These are phyloP conservation scores for Thielaviopsis euricoi DNA, from an alignment of 2,329 filamentous ascomycete genomes.

Conservation along the genomic window DNA sequence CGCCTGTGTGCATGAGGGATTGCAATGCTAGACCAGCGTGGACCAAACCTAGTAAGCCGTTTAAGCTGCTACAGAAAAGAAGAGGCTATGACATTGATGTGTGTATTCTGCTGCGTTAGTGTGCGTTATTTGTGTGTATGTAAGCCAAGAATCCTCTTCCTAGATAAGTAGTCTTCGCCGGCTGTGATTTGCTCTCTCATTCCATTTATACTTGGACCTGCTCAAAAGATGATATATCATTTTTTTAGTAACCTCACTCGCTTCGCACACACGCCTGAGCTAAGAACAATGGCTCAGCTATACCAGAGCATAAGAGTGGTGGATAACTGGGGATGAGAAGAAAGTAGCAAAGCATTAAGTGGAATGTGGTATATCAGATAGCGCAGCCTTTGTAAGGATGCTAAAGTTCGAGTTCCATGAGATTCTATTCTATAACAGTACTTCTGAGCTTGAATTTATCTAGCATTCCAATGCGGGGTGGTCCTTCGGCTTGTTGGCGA, in stretches of 20 bases:
- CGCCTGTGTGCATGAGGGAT: background rate
- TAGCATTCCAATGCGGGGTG: too few relatives aligned
- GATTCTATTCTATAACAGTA: background rate
- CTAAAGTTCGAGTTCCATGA: background rate
- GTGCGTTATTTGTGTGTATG: background rate
- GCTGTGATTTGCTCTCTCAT: background rate
- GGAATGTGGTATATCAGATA: too few relatives aligned
- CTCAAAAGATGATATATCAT: too few relatives aligned
- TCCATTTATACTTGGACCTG: too few relatives aligned
- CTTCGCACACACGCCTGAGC: background rate
- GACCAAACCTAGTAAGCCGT: background rate
- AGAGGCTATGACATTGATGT: background rate
- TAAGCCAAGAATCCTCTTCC: background rate
- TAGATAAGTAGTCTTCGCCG: background rate
- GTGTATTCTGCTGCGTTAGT: background rate
- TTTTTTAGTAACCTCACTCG: too few relatives aligned
- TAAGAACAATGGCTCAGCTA: background rate
- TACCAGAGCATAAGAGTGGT: too few relatives aligned
- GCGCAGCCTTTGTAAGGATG: background rate
- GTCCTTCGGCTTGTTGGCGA: too few relatives aligned
- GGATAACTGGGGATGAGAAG: background rate
- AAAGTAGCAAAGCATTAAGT: background rate
- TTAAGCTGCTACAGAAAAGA: background rate
- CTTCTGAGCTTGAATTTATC: background rate
- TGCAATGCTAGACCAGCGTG: background rate